Evolutionary conservation across 371 early-diverging fungal species (phyloP).

Genomic region (Smittium mucronatum): DNA sequence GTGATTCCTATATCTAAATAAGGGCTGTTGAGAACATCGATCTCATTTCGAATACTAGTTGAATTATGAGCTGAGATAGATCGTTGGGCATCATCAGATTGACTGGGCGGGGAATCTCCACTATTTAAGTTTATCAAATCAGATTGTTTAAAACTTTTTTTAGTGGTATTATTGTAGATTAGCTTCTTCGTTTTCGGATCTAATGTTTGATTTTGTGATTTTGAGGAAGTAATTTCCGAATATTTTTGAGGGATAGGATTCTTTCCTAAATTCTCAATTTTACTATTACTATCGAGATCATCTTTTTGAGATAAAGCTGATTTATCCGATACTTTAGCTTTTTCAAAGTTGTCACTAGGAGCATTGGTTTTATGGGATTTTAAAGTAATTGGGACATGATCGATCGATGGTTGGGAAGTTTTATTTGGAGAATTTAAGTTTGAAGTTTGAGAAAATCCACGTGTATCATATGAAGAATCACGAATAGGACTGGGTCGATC

Average conservation of each 20-base stretch:
- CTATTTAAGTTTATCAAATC: not conserved
- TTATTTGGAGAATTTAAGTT: too few relatives aligned
- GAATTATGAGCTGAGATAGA: too few relatives aligned
- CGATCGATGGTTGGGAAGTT: not conserved
- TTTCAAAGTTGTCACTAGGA: not conserved
- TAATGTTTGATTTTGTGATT: not conserved
- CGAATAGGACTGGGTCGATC: not conserved
- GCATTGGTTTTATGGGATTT: not conserved
- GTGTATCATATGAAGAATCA: not conserved
- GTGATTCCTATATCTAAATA: not conserved
- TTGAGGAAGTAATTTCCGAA: not conserved
- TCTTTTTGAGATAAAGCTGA: too few relatives aligned
- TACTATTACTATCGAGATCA: not conserved
- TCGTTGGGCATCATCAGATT: not conserved
- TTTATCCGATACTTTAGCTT: not conserved
- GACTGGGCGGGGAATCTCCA: not conserved
- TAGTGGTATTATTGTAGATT: not conserved
- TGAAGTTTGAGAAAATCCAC: not conserved
- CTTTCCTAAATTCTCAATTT: too few relatives aligned
- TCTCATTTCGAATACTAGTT: not conserved
- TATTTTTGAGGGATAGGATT: too few relatives aligned
- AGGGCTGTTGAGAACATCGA: not conserved
- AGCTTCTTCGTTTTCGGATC: not conserved
- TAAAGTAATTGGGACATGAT: too few relatives aligned
- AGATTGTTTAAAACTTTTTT: not conserved